Evolutionary conservation across 1,284 basidiomycete species (phyloP).

Genomic region (Chalciporus piperatoides): DNA sequence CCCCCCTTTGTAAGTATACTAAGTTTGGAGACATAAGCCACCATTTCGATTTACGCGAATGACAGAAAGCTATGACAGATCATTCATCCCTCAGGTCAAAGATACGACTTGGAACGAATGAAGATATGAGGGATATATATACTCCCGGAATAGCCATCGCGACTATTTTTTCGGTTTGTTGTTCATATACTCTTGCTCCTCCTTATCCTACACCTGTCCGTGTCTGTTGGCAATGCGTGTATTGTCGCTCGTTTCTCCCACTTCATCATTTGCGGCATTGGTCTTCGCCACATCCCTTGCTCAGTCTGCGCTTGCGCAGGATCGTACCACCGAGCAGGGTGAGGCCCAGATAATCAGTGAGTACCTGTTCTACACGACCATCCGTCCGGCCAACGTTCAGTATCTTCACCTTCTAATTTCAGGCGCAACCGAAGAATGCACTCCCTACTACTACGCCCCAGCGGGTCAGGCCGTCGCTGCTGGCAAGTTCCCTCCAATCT

Average conservation of each 20-base stretch:
- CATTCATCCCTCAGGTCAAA: not conserved
- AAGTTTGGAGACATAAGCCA: too few relatives aligned
- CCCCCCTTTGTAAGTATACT: too few relatives aligned
- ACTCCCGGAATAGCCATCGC: too few relatives aligned
- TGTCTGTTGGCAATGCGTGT: constrained; percentile 14
- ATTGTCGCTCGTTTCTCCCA: constrained; percentile 21
- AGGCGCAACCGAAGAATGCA: constrained; percentile 40
- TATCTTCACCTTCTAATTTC: not conserved
- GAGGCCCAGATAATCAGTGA: constrained; percentile 37
- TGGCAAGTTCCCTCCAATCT: constrained; percentile 42
- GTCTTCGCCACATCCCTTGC: constrained; percentile 4
- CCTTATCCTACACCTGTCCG: not conserved
- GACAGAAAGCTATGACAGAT: not conserved
- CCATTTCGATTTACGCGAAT: too few relatives aligned
- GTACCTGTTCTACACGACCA: not conserved
- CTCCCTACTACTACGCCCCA: constrained; percentile 40
- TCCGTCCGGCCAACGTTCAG: not conserved
- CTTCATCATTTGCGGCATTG: constrained; percentile 1
- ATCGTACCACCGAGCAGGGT: constrained; percentile 34
- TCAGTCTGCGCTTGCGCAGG: constrained; percentile 19
- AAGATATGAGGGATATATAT: too few relatives aligned
- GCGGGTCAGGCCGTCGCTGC: constrained; percentile 36
- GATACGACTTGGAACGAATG: too few relatives aligned
- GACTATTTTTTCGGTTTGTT: too few relatives aligned
- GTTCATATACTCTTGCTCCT: too few relatives aligned